Evolutionary conservation across 768 basidiomycete species (phyloP).

Genomic region (Kwoniella shandongensis): DNA sequence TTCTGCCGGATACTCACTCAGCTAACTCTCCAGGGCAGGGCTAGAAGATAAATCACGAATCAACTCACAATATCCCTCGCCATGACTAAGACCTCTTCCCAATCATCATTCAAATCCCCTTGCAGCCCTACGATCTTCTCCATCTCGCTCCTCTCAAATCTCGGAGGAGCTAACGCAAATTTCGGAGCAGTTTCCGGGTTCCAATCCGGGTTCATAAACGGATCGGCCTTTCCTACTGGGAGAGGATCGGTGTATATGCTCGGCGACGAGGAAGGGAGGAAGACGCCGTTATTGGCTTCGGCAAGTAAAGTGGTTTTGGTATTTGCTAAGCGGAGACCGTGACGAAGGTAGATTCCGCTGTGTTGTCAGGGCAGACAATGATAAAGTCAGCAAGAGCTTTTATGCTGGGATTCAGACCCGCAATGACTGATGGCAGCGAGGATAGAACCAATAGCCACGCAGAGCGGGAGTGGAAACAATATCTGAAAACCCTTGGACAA

Average conservation of each 20-base stretch:
- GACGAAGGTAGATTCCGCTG: neutral
- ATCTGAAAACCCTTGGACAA: neutral
- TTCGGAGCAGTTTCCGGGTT: conserved; percentile 5
- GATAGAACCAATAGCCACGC: too few relatives aligned
- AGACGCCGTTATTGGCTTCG: neutral
- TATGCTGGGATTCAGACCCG: too few relatives aligned
- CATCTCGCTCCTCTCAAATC: conserved; percentile 7
- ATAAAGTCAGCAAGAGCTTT: too few relatives aligned
- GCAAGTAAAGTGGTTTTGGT: neutral
- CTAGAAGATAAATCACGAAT: neutral
- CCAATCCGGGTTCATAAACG: conserved; percentile 10
- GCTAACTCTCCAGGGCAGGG: neutral
- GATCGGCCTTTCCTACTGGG: neutral
- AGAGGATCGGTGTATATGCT: conserved; percentile 4
- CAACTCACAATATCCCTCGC: conserved; percentile 15
- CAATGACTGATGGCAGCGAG: too few relatives aligned
- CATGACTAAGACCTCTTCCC: conserved; percentile 6
- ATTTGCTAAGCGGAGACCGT: neutral
- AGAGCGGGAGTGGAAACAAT: too few relatives aligned
- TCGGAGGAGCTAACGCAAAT: conserved; percentile 10
- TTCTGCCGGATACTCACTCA: neutral
- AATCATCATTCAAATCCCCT: neutral
- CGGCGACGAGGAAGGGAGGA: conserved; percentile 4
- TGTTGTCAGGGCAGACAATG: too few relatives aligned
- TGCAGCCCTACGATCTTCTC: conserved; percentile 16